A percentile compares a stretch with the other conserved stretches of the same genome.
Evolutionary conservation across 805 yeast species (phyloP).

Genomic region (Diddensiella transvaalensis): DNA sequence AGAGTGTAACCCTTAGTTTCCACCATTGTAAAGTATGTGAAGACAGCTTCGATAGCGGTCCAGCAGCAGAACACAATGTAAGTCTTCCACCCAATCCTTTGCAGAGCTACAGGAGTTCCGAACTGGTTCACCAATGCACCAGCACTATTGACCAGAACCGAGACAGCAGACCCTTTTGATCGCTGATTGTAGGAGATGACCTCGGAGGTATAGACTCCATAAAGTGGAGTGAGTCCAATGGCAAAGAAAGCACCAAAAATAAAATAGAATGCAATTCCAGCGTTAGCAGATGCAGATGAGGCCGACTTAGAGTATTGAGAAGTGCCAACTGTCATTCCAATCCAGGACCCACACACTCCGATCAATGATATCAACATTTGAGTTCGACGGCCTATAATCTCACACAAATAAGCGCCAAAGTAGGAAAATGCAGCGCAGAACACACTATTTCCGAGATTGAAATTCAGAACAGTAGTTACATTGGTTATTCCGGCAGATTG

Average conservation of each 20-base stretch:
- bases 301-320: no score
- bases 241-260: background rate
- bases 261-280: constrained; percentile 17
- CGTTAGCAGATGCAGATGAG: no score
- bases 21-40: background rate
- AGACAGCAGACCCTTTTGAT: constrained; percentile 21
- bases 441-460: constrained; percentile 13
- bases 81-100: background rate
- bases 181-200: constrained; percentile 28
- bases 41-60: background rate
- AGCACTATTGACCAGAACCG: background rate
- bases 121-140: background rate
- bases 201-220: constrained; percentile 32
- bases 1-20: constrained; percentile 1
- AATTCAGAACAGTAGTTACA: constrained; percentile 11
- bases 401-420: no score
- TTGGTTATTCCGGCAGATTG: constrained; percentile 11
- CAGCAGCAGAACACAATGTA: background rate
- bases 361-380: constrained; percentile 24
- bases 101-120: background rate
- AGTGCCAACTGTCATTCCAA: constrained; percentile 1
- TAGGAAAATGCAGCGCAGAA: constrained; percentile 12
- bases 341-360: constrained; percentile 24
- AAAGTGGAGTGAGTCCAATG: constrained; percentile 35
- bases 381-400: constrained; percentile 31